These are phyloP conservation scores for Geranium incanum DNA, from an alignment of 441 rosid genomes.

Conservation along the genomic window DNA sequence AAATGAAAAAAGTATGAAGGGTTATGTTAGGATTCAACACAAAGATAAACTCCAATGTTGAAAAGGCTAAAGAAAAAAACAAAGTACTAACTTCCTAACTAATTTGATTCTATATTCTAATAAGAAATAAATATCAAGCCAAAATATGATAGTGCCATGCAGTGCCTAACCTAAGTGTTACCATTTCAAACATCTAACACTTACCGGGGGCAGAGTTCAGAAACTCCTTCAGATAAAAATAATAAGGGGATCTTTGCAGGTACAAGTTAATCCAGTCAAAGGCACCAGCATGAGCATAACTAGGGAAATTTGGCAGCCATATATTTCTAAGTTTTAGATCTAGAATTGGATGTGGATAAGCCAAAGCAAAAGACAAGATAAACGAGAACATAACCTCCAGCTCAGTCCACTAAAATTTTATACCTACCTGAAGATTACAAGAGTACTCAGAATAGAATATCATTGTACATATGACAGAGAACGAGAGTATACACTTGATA, in stretches of 20 bases:
- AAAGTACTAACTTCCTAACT: not conserved
- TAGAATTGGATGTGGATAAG: not conserved
- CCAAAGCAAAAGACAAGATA: not conserved
- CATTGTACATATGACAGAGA: not conserved
- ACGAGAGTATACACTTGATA: not conserved
- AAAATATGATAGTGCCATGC: not conserved
- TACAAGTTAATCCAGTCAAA: slow-evolving; percentile 3
- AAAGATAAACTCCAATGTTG: not conserved
- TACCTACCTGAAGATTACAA: not conserved
- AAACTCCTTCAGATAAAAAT: not conserved
- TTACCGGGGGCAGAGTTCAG: not conserved
- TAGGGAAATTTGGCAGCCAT: not conserved
- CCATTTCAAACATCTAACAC: slow-evolving; percentile 1
- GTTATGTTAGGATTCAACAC: not conserved
- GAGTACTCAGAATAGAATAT: not conserved
- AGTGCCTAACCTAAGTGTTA: not conserved
- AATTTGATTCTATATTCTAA: not conserved
- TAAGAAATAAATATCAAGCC: not conserved
- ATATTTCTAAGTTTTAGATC: no score
- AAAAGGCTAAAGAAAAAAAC: not conserved
- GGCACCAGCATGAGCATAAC: slow-evolving; percentile 4
- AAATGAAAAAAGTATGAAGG: not conserved
- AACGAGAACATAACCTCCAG: not conserved
- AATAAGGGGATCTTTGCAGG: not conserved
- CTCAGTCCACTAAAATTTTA: not conserved